Base-by-base conservation (phyloP, 2,329 filamentous ascomycete species). In the Fusarium coffeatum region DNA sequence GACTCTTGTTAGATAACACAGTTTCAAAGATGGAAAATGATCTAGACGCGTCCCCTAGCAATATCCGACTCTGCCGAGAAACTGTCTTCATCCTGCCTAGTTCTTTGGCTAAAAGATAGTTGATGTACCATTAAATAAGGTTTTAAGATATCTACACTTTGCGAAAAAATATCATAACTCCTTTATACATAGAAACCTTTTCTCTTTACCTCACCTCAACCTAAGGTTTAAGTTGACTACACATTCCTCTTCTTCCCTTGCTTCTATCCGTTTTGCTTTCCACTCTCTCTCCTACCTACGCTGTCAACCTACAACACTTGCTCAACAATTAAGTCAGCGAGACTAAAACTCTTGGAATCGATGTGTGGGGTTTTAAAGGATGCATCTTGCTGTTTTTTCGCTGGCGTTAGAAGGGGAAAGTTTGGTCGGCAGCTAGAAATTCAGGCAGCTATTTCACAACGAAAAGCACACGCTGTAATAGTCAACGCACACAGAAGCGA, bases 341-440 rank as follows among this genome's bases (percentile, higher is more conserved):
- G 34, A n/a, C 5, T 37, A 18, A 4, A 3, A 5, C 18, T n/a
- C 18, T n/a, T 12, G 9, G 3, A 11, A 6, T n/a, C 34, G 10
- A 2, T n/a, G 3, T n/a, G 5, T 4, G 6, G 1, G 18, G 0
- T 10, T 12, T 37, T 4, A 6, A 37, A 37, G 9, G 34, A 11
- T 6, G 5, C 3, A n/a, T 4, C 34, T n/a, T 37, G 18, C 10
- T 11, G 16, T n/a, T 6, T 37, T 37, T 37, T 37, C 34, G 16
- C 3, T n/a, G 16, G 8, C 5, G 16, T n/a, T 37, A 1, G 18
- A 37, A n/a, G 16, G 18, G 18, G 18, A 37, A 6, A n/a, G 5
- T 11, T 11, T 1, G 10, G 10, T 11, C 6, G 34, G 34, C 18
- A n/a, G 34, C 3, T n/a, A 10, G 34, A 9, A n/a, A 3, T 11